Evolutionary conservation across 495 filamentous ascomycete species (phyloP).

Genomic region (Xylaria intraflava): DNA sequence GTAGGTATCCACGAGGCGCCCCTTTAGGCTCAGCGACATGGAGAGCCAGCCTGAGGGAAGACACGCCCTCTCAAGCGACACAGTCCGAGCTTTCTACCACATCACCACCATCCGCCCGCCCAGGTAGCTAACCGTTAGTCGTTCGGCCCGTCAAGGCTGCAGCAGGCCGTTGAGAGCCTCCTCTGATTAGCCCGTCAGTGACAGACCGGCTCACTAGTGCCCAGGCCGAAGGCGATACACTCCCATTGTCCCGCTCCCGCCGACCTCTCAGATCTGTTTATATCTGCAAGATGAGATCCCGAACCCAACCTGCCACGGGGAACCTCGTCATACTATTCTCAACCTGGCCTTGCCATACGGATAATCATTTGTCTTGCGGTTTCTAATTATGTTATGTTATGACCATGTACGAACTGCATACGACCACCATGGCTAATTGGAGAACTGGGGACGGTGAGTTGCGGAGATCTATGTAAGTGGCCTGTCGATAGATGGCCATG

Average conservation of each 20-base stretch:
- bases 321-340: not conserved
- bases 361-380: not conserved
- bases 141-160: constrained; percentile 11
- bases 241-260: not conserved
- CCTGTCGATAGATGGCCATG: too few species aligned
- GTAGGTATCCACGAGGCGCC: not conserved
- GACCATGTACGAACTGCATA: not conserved
- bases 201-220: not conserved
- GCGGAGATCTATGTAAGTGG: too few species aligned
- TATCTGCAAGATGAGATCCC: constrained; percentile 16
- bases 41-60: not conserved
- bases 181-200: not conserved
- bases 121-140: not conserved
- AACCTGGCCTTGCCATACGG: not conserved
- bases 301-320: constrained; percentile 5
- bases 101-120: not conserved
- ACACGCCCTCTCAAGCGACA: not conserved
- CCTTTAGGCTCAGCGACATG: not conserved
- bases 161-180: not conserved
- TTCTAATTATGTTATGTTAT: constrained; percentile 1
- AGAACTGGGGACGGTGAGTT: not conserved
- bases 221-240: not conserved
- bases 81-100: not conserved
- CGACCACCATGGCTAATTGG: not conserved
- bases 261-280: constrained; percentile 4